These are phyloP conservation scores for Lactarius quietus DNA, from an alignment of 768 basidiomycete species.

Conservation along the genomic window DNA sequence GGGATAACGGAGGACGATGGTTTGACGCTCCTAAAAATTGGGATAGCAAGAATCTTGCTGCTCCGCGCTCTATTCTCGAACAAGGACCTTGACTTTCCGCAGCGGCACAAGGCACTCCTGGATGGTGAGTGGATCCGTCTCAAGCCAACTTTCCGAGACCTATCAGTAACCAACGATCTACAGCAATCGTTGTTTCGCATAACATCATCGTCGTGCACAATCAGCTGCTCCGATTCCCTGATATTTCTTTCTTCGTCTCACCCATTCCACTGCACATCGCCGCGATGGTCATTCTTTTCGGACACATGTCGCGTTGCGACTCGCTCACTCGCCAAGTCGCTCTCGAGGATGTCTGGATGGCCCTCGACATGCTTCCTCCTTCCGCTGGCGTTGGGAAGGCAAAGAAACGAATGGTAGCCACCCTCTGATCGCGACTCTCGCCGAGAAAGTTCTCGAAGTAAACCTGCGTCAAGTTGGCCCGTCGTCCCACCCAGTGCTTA, in stretches of 20 bases:
- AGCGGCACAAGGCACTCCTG: conserved; percentile 66
- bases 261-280: conserved; percentile 87
- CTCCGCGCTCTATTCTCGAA: conserved; percentile 76
- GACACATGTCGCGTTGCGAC: conserved; percentile 77
- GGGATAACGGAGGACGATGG: conserved; percentile 79
- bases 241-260: conserved; percentile 85
- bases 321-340: conserved; percentile 60
- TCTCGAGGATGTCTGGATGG: conserved; percentile 81
- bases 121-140: conserved; percentile 57
- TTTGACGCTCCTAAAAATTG: conserved; percentile 76
- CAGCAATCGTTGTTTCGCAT: conserved; percentile 82
- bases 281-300: conserved; percentile 88
- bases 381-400: conserved; percentile 91
- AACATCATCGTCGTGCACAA: conserved; percentile 85
- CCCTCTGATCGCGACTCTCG: conserved; percentile 79
- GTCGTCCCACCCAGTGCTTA: conserved; percentile 36
- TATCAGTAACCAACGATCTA: conserved; percentile 9
- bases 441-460: conserved; percentile 74
- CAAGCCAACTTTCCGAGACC: background rate
- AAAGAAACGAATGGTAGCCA: conserved; percentile 77
- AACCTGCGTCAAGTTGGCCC: conserved; percentile 59
- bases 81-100: conserved; percentile 61
- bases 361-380: conserved; percentile 85
- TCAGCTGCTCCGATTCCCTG: conserved; percentile 78
- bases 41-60: conserved; percentile 74